phyloP scores from a whole-genome alignment of 352 stramenopile species.

The Elongisporangium undulatum region DNA sequence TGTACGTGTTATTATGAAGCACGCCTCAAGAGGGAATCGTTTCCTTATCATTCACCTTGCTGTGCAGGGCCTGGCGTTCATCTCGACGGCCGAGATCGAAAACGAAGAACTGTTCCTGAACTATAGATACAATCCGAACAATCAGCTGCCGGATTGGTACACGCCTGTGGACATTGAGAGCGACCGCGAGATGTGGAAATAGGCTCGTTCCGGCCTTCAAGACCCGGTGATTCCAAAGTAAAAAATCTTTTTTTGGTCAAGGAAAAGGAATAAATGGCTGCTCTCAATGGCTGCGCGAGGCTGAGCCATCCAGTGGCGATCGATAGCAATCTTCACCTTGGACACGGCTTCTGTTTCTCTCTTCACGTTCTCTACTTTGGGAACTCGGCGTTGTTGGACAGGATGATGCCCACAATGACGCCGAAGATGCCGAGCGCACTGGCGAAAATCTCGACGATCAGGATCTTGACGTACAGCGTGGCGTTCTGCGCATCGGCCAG shows the following conservation, averaged over 20 bases:
- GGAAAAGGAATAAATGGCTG: constrained; percentile 28
- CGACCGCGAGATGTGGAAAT: constrained; percentile 85
- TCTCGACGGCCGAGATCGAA: constrained; percentile 72
- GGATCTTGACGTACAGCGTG: constrained; percentile 98
- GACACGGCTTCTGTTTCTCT: neutral
- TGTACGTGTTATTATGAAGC: constrained; percentile 23
- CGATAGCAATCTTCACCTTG: neutral
- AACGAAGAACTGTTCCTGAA: constrained; percentile 86
- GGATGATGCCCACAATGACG: constrained; percentile 98
- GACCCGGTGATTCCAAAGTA: neutral
- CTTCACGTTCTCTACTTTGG: constrained; percentile 53
- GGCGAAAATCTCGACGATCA: constrained; percentile 99
- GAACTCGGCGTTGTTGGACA: constrained; percentile 96
- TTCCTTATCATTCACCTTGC: neutral
- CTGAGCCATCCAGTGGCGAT: neutral
- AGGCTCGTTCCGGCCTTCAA: neutral
- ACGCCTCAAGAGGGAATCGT: neutral
- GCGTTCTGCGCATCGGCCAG: constrained; percentile 98
- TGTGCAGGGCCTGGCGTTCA: constrained; percentile 62
- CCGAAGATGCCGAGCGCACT: constrained; percentile 98
- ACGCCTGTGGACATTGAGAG: constrained; percentile 72
- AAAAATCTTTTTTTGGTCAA: neutral
- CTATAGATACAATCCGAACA: constrained; percentile 83
- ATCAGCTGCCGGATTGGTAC: constrained; percentile 75
- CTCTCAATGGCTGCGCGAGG: neutral